A percentile compares a stretch with the other conserved stretches of the same genome.
Conservation (phyloP, 805 yeast species). For the Kodamaea laetipori region DNA sequence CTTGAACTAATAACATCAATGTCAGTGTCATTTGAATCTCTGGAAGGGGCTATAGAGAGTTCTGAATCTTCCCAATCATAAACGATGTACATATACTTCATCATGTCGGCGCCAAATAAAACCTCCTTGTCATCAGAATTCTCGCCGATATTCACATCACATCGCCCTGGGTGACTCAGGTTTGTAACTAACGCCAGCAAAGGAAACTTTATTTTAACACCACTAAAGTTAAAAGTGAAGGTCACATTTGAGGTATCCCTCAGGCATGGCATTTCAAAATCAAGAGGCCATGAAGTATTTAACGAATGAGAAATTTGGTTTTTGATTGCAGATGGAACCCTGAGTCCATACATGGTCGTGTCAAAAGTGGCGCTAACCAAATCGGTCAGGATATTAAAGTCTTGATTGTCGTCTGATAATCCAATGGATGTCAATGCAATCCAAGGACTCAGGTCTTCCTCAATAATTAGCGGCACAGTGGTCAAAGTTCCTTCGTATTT, state of each 20-base stretch:
- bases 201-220: no score
- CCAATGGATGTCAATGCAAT: slow-evolving; percentile 49
- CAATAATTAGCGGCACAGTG: slow-evolving; percentile 38
- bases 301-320: no score
- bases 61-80: slow-evolving; percentile 60
- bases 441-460: no score
- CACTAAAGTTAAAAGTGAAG: slow-evolving; percentile 58
- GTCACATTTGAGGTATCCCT: slow-evolving; percentile 18
- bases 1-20: slow-evolving; percentile 47
- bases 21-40: slow-evolving; percentile 32
- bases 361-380: slow-evolving; percentile 32
- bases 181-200: slow-evolving; percentile 51
- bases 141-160: slow-evolving; percentile 17
- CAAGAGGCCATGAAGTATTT: slow-evolving; percentile 44
- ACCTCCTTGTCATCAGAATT: slow-evolving; percentile 45
- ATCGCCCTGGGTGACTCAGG: slow-evolving; percentile 25
- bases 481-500: slow-evolving; percentile 37
- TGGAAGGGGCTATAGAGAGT: slow-evolving; percentile 48
- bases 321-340: no score
- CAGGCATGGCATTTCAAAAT: slow-evolving; percentile 48
- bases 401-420: slow-evolving; percentile 16
- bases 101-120: slow-evolving; percentile 68
- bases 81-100: slow-evolving; percentile 64
- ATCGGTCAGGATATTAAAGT: slow-evolving; percentile 20
- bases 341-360: slow-evolving; percentile 36